A percentile compares a stretch with the other conserved stretches of the same genome.
Conservation (phyloP, 2,329 filamentous ascomycete genomes). For the Leptographium galeiforme region DNA sequence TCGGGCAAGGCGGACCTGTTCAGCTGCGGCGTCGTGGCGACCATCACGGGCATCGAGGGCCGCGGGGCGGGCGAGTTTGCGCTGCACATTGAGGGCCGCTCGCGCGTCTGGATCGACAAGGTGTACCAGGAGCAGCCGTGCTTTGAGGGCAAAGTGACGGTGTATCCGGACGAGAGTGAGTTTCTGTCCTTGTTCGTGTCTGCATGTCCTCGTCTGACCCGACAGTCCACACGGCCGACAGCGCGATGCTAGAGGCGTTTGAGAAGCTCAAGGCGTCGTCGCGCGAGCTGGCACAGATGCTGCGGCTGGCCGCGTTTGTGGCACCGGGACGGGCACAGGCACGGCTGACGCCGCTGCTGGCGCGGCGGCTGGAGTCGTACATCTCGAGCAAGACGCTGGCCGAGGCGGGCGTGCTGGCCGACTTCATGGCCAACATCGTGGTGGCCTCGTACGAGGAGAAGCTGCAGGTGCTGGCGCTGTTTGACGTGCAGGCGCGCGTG, state of each 20-base stretch:
- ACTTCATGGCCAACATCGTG: conserved; percentile 92
- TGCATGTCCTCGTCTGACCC: not conserved
- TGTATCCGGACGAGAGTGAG: conserved; percentile 56
- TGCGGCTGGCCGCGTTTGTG: conserved; percentile 75
- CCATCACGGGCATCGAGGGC: conserved; percentile 66
- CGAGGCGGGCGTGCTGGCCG: conserved; percentile 76
- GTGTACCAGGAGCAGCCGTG: conserved; percentile 68
- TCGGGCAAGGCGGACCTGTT: conserved; percentile 63
- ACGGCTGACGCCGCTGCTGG: conserved; percentile 68
- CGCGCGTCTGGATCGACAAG: conserved; percentile 62
- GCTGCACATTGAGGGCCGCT: conserved; percentile 73
- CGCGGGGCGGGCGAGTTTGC: conserved; percentile 63
- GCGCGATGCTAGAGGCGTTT: conserved; percentile 58
- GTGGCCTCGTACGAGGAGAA: conserved; percentile 86
- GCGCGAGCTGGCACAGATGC: conserved; percentile 70
- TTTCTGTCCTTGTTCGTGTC: conserved; percentile 2
- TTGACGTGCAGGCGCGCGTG: conserved; percentile 66
- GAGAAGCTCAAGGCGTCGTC: conserved; percentile 71
- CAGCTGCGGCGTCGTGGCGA: conserved; percentile 67
- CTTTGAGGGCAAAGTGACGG: conserved; percentile 67
- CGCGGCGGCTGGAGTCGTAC: conserved; percentile 73
- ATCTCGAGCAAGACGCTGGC: conserved; percentile 69
- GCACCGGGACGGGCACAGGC: conserved; percentile 51
- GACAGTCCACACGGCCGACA: conserved; percentile 31
- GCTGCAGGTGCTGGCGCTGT: conserved; percentile 67